Base-by-base conservation (phyloP, 441 rosid genomes). In the Populus hybrid region DNA sequence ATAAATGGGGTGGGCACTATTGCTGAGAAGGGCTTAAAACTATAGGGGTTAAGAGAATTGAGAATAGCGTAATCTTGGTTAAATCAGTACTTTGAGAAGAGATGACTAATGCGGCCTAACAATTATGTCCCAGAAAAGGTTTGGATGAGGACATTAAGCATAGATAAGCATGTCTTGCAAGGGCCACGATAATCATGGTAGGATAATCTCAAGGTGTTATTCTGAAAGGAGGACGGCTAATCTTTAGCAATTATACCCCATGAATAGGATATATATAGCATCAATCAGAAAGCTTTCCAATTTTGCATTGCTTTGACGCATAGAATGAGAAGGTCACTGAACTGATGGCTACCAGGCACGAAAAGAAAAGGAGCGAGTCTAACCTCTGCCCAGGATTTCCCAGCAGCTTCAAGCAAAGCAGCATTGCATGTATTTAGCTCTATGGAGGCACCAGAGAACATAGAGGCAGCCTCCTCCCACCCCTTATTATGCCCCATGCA, bases 401-500 rank as follows among this genome's bases (percentile, higher is more conserved):
- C 99, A 76, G 87, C 68, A 72, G 99, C 95, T 78, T 90, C 93
- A 76, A 95, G 98, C 88, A 95, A 89, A 82, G 99, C 99, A 83
- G 99, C 98, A 83, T 95, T 93, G 86, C 99, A 92, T 7, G 99
- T 89, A 84, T 95, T 89, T 78, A 95, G 82, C 82, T 92, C 94
- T 30, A 95, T 78, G 16, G 90, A 85, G 73, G 87, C 87, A 72
- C 97, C 99, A 28, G 90, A 78, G 74, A 95, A 85, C 90, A 91
- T 78, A 24, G 97, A 95, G 46, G 99, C 98, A 9, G 98, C 99
- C 83, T 95, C 99, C 86, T 95, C 99, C 99, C 99, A 95, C 30
- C 99, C 98, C 66, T 89, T 91, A 81, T 95, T 95, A 81, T 95
- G 99, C 72, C 98, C 97, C 99, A 93, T 94, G 81, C 99, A 95